Conservation (phyloP, 352 stramenopile species). For the Phytophthora idaei region DNA sequence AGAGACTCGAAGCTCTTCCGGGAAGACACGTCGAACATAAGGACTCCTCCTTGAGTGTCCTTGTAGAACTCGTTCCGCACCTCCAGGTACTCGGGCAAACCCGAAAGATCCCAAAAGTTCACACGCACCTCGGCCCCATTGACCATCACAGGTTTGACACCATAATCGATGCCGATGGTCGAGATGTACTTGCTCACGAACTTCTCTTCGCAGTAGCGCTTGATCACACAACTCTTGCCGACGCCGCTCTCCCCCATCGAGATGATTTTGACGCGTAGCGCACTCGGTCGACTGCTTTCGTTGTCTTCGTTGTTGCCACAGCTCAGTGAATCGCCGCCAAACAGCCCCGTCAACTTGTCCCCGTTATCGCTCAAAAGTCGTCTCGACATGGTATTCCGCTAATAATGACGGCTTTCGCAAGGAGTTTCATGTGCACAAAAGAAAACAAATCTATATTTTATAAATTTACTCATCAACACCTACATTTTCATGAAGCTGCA, state of each 20-base stretch:
- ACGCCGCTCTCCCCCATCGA: conserved; percentile 90
- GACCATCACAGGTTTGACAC: conserved; percentile 90
- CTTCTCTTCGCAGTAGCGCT: conserved; percentile 95
- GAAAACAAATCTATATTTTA: conserved; percentile 21
- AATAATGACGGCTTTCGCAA: not conserved
- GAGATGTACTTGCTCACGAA: conserved; percentile 96
- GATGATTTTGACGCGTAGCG: conserved; percentile 93
- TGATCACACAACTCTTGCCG: conserved; percentile 96
- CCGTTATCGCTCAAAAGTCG: conserved; percentile 65
- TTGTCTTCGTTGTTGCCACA: conserved; percentile 35
- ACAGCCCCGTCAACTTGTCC: conserved; percentile 51
- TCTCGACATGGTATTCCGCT: conserved; percentile 24
- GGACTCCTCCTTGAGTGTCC: conserved; percentile 83
- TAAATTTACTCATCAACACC: conserved; percentile 8
- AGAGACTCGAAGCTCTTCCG: conserved; percentile 86
- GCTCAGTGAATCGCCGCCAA: conserved; percentile 27
- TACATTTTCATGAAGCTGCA: not conserved
- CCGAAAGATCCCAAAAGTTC: conserved; percentile 96
- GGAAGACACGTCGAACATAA: conserved; percentile 83
- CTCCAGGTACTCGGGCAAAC: conserved; percentile 92
- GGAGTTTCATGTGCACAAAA: conserved; percentile 17
- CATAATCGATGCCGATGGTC: conserved; percentile 96
- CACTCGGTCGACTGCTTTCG: conserved; percentile 42
- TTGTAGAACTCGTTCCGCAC: conserved; percentile 98
- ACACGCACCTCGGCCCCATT: conserved; percentile 78